Conservation (phyloP, 768 basidiomycete species). For the Psilocybe sp. region DNA sequence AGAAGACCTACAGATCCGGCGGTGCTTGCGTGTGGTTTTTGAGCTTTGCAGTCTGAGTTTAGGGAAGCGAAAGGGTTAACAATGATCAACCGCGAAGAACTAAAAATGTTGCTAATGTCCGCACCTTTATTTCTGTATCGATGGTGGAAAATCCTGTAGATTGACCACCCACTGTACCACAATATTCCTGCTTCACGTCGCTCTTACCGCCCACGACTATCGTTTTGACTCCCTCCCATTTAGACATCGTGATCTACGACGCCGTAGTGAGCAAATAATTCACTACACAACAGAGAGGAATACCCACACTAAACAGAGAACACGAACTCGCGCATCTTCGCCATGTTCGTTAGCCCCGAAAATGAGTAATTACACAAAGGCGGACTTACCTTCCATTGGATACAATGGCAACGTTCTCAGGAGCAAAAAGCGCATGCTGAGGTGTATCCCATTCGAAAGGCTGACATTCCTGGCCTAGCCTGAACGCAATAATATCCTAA, state of each 20-base stretch:
- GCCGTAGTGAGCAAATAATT: neutral
- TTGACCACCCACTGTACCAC: slow-evolving; percentile 63
- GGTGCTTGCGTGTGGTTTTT: slow-evolving; percentile 56
- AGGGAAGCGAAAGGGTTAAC: neutral
- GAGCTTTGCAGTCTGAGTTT: slow-evolving; percentile 41
- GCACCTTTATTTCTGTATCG: slow-evolving; percentile 56
- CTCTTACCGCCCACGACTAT: slow-evolving; percentile 56
- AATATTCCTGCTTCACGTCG: slow-evolving; percentile 50
- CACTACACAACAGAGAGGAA: neutral
- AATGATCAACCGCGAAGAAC: too few species aligned
- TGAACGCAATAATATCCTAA: slow-evolving; percentile 10
- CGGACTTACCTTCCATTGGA: slow-evolving; percentile 46
- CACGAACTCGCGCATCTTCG: slow-evolving; percentile 48
- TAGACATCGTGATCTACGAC: slow-evolving; percentile 55
- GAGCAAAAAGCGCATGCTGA: slow-evolving; percentile 42
- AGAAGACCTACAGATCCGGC: slow-evolving; percentile 50
- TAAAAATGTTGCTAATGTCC: slow-evolving; percentile 2
- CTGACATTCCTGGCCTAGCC: slow-evolving; percentile 46
- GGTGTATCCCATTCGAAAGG: slow-evolving; percentile 38
- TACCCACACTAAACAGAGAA: slow-evolving; percentile 41
- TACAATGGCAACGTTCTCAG: slow-evolving; percentile 49
- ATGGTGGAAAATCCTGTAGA: slow-evolving; percentile 56
- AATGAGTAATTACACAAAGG: neutral
- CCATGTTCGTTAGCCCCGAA: too few species aligned
- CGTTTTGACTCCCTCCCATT: slow-evolving; percentile 52